Evolutionary conservation across 202 grass and related monocot species (phyloP).

Genomic region (Alloteropsis angusta): DNA sequence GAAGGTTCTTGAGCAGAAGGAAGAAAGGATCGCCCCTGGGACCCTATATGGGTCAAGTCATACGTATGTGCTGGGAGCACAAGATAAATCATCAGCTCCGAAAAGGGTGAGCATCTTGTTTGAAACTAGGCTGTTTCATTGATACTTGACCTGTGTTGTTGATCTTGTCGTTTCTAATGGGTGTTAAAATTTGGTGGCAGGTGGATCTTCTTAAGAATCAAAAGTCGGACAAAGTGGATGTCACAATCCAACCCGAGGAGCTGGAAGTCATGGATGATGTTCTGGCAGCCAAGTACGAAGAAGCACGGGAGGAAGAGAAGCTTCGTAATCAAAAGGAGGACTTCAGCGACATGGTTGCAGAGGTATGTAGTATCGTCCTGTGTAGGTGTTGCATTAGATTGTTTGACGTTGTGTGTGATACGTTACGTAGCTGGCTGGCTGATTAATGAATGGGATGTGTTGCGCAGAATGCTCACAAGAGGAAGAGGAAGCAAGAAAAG

Average conservation of each 20-base stretch:
- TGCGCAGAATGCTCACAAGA: constrained; percentile 70
- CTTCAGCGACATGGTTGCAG: constrained; percentile 97
- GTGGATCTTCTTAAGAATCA: constrained; percentile 90
- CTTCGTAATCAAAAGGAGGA: constrained; percentile 90
- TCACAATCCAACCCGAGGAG: constrained; percentile 95
- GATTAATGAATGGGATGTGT: background rate
- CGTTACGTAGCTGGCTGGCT: background rate
- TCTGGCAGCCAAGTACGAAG: constrained; percentile 90
- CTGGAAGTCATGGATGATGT: constrained; percentile 97
- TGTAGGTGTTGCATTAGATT: background rate
- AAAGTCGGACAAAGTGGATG: constrained; percentile 89
- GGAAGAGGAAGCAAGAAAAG: constrained; percentile 93
- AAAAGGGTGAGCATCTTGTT: constrained; percentile 73
- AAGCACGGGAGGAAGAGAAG: constrained; percentile 86
- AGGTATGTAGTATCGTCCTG: constrained; percentile 29
- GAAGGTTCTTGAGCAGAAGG: constrained; percentile 88
- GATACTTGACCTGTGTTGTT: background rate
- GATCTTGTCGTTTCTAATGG: background rate
- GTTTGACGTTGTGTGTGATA: background rate
- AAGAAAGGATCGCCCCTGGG: constrained; percentile 78
- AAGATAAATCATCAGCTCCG: constrained; percentile 58
- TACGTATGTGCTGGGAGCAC: constrained; percentile 72
- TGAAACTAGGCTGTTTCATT: background rate
- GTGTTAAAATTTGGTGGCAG: constrained; percentile 20
- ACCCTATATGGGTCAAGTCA: constrained; percentile 76